Evolutionary conservation across 805 yeast genomes (phyloP).

Genomic region (Nadsonia fulvescens): DNA sequence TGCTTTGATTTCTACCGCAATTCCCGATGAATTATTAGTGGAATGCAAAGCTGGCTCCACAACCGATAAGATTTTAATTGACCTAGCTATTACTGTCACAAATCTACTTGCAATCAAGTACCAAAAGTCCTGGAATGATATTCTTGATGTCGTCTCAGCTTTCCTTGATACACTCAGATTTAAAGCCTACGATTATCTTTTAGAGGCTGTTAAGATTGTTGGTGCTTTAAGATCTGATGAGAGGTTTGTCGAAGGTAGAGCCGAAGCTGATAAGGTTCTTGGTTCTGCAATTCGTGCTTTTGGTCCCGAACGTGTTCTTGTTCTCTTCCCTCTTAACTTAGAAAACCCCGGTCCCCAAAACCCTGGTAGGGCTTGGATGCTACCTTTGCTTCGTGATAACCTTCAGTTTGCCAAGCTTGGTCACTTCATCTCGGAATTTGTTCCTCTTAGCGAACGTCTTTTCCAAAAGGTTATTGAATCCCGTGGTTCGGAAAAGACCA

Average conservation of each 20-base stretch:
- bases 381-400: slow-evolving; percentile 80
- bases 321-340: slow-evolving; percentile 64
- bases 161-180: slow-evolving; percentile 43
- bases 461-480: slow-evolving; percentile 11
- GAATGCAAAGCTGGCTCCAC: slow-evolving; percentile 26
- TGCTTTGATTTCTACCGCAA: slow-evolving; percentile 51
- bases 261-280: slow-evolving; percentile 65
- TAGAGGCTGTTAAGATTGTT: slow-evolving; percentile 46
- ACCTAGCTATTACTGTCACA: slow-evolving; percentile 35
- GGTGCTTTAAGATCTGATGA: slow-evolving; percentile 82
- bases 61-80: slow-evolving; percentile 19
- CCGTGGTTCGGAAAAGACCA: slow-evolving; percentile 11
- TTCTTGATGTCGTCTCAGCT: slow-evolving; percentile 48
- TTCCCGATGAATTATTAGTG: slow-evolving; percentile 42
- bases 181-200: slow-evolving; percentile 53
- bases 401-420: slow-evolving; percentile 52
- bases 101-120: slow-evolving; percentile 55
- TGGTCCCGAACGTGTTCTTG: slow-evolving; percentile 75
- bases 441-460: slow-evolving; percentile 36
- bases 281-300: slow-evolving; percentile 59
- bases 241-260: slow-evolving; percentile 41
- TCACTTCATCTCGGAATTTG: slow-evolving; percentile 41
- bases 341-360: slow-evolving; percentile 29
- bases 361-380: slow-evolving; percentile 89
- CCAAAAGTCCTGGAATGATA: slow-evolving; percentile 57